phyloP scores from a whole-genome alignment of 1,284 basidiomycete species.

The Chalciporus sp. region DNA sequence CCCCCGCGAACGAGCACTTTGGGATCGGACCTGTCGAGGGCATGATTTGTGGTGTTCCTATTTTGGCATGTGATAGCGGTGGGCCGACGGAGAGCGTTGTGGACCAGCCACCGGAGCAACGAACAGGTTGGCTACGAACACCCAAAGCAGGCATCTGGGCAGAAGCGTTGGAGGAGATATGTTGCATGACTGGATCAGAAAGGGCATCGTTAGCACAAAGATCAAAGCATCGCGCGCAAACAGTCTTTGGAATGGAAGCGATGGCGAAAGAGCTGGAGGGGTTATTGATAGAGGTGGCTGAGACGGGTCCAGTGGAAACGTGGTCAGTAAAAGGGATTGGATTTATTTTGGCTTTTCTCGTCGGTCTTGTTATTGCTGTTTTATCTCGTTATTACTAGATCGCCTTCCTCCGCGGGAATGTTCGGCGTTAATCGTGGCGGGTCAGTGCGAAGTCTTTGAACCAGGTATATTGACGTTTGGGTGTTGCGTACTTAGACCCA shows the following conservation, averaged over 20 bases:
- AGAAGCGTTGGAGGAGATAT: constrained; percentile 62
- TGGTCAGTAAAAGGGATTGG: constrained; percentile 22
- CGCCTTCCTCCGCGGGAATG: not conserved
- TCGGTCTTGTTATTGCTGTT: constrained; percentile 29
- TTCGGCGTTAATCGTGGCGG: constrained; percentile 19
- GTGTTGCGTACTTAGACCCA: constrained; percentile 61
- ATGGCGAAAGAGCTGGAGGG: constrained; percentile 70
- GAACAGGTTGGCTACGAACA: constrained; percentile 68
- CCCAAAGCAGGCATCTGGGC: constrained; percentile 73
- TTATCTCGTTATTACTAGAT: constrained; percentile 13
- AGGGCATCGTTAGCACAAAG: constrained; percentile 52
- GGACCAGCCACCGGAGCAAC: constrained; percentile 43
- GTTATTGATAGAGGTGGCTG: constrained; percentile 53
- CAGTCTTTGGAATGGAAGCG: constrained; percentile 60
- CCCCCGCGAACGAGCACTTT: constrained; percentile 95
- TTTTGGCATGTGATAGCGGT: constrained; percentile 87
- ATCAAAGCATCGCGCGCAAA: constrained; percentile 60
- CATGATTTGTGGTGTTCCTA: constrained; percentile 90
- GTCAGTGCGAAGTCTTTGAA: constrained; percentile 66
- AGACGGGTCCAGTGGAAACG: constrained; percentile 45
- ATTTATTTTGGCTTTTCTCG: constrained; percentile 23
- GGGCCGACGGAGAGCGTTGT: constrained; percentile 92
- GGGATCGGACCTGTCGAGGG: constrained; percentile 96
- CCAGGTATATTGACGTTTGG: constrained; percentile 72
- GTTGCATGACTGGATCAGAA: constrained; percentile 50